Conservation (phyloP, 257 asterid species). For the Ligustrum vulgare region DNA sequence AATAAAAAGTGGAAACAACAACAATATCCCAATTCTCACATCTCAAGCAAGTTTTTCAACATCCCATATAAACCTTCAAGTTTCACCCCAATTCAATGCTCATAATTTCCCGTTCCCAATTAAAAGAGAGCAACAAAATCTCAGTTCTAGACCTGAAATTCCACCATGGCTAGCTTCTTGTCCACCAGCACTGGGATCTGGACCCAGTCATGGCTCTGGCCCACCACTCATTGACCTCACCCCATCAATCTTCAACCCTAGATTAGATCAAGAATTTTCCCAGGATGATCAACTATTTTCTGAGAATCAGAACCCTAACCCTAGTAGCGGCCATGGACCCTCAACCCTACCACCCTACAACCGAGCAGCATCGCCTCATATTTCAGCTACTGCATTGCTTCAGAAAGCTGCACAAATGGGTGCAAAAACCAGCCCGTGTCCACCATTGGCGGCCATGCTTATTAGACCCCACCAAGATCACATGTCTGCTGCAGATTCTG, state of each 20-base stretch:
- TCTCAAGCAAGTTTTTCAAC: constrained; percentile 36
- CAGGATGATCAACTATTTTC: constrained; percentile 30
- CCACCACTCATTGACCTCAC: constrained; percentile 38
- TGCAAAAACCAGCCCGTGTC: constrained; percentile 39
- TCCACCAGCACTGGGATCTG: constrained; percentile 33
- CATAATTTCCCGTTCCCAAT: constrained; percentile 40
- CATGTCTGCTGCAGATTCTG: constrained; percentile 52
- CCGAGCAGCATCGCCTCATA: constrained; percentile 51
- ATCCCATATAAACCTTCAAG: constrained; percentile 36
- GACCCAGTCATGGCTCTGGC: constrained; percentile 23
- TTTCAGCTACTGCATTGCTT: constrained; percentile 90
- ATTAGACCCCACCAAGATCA: constrained; percentile 33
- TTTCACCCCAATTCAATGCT: constrained; percentile 45
- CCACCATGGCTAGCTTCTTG: constrained; percentile 63
- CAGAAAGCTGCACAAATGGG: constrained; percentile 95
- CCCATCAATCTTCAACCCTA: constrained; percentile 32
- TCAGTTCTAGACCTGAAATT: constrained; percentile 47
- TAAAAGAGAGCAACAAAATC: constrained; percentile 74
- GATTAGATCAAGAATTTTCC: constrained; percentile 30
- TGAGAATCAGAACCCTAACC: constrained; percentile 58
- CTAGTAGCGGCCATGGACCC: constrained; percentile 43
- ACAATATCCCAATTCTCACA: constrained; percentile 20
- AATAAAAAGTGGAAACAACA: constrained; percentile 43
- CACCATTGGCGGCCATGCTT: constrained; percentile 17
- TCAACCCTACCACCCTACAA: constrained; percentile 28